These are phyloP conservation scores for Pedinophyceae sp. DNA, from an alignment of 139 green algal species.

Conservation along the genomic window DNA sequence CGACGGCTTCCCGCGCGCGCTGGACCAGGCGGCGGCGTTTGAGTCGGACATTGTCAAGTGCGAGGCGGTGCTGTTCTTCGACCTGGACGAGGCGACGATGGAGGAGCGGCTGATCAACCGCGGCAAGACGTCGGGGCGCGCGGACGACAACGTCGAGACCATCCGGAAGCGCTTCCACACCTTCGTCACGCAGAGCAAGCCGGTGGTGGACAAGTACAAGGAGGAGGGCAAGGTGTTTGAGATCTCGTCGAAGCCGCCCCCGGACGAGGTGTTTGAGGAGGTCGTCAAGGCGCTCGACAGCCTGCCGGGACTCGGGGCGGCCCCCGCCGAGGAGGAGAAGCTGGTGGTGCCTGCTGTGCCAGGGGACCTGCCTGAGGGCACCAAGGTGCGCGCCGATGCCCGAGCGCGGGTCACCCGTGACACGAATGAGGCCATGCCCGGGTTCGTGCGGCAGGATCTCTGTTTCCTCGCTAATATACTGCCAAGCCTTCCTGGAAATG, in stretches of 20 bases:
- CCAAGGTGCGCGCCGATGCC: too few species aligned
- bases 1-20: slow-evolving; percentile 76
- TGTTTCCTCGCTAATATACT: too few species aligned
- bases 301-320: too few species aligned
- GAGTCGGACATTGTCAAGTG: slow-evolving; percentile 29
- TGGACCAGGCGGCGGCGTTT: slow-evolving; percentile 60
- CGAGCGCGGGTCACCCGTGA: too few species aligned
- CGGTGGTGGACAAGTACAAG: slow-evolving; percentile 9
- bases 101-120: slow-evolving; percentile 32
- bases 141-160: slow-evolving; percentile 51
- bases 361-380: too few species aligned
- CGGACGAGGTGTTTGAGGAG: slow-evolving; percentile 42
- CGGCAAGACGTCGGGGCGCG: slow-evolving; percentile 39
- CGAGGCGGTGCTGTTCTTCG: slow-evolving; percentile 12
- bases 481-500: too few species aligned
- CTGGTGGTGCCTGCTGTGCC: too few species aligned
- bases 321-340: too few species aligned
- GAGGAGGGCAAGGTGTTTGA: slow-evolving; percentile 4
- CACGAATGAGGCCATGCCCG: too few species aligned
- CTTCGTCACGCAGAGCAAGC: slow-evolving; percentile 10
- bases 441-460: too few species aligned
- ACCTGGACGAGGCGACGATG: slow-evolving; percentile 27
- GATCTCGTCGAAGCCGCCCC: slow-evolving; percentile 3
- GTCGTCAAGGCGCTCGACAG: slow-evolving; percentile 11
- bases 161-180: slow-evolving; percentile 42